phyloP scores from a whole-genome alignment of 2,329 filamentous ascomycete species.

The Nothophoma quercina region DNA sequence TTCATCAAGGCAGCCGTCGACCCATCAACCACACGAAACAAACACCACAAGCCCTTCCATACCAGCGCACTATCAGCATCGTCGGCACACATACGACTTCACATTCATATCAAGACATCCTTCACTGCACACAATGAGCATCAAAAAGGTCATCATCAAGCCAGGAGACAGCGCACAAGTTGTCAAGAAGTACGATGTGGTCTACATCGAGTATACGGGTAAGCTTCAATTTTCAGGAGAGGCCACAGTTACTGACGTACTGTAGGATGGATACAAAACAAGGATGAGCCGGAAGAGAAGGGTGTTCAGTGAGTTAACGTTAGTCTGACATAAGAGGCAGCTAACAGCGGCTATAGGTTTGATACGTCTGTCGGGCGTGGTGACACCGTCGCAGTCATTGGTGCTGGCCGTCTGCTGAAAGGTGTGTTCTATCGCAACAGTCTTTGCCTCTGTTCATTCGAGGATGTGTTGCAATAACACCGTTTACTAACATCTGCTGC shows the following conservation, averaged over 20 bases:
- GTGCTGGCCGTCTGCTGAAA: slow-evolving; percentile 83
- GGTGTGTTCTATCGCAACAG: slow-evolving; percentile 63
- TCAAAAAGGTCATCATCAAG: slow-evolving; percentile 70
- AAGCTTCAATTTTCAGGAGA: not conserved
- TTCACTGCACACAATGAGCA: slow-evolving; percentile 55
- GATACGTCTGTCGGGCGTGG: slow-evolving; percentile 83
- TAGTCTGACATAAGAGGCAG: no score
- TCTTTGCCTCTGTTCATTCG: no score
- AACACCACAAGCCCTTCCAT: not conserved
- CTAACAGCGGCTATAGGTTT: slow-evolving; percentile 67
- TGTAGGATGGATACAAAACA: slow-evolving; percentile 75
- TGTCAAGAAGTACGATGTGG: slow-evolving; percentile 72
- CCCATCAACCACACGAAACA: not conserved
- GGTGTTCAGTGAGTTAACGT: slow-evolving; percentile 70
- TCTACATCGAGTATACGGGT: slow-evolving; percentile 88
- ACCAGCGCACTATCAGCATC: not conserved
- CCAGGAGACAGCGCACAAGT: slow-evolving; percentile 68
- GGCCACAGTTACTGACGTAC: slow-evolving; percentile 19
- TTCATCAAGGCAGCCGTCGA: not conserved
- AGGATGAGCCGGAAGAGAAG: slow-evolving; percentile 65
- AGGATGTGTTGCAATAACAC: no score
- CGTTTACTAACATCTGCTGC: not conserved
- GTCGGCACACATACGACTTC: not conserved
- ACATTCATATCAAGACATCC: not conserved
- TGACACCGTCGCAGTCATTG: slow-evolving; percentile 80